Evolutionary conservation across 495 filamentous ascomycete genomes (phyloP).

Genomic region (Cladorrhinum samala): DNA sequence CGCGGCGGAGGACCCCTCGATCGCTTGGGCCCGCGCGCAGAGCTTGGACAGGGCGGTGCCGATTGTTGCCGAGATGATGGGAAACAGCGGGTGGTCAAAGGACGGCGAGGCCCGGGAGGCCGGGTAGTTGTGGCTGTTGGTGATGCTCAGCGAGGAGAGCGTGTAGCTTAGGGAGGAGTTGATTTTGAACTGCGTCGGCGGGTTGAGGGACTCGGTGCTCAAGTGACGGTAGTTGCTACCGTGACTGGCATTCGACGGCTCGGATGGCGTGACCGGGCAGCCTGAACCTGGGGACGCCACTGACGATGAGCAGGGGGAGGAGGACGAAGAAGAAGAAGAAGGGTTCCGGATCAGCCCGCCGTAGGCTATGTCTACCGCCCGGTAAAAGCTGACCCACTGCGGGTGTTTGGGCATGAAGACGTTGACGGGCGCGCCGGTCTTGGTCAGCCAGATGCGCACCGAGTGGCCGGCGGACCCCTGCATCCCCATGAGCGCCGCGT

Average conservation of each 20-base stretch:
- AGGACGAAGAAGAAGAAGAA: neutral
- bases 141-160: conserved; percentile 8
- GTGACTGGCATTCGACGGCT: no score
- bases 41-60: neutral
- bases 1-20: neutral
- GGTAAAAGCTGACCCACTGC: conserved; percentile 39
- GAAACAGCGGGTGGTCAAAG: neutral
- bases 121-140: conserved; percentile 63
- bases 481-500: conserved; percentile 42
- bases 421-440: conserved; percentile 18
- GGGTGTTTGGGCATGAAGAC: conserved; percentile 30
- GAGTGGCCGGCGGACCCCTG: conserved; percentile 38
- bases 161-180: conserved; percentile 9
- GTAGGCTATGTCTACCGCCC: conserved; percentile 35
- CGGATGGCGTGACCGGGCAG: neutral
- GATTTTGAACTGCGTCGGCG: no score
- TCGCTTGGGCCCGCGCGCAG: neutral
- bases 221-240: neutral
- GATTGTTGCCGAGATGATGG: neutral
- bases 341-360: conserved; percentile 27
- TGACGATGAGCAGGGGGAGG: neutral
- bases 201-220: conserved; percentile 10
- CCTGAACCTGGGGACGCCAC: neutral
- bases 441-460: conserved; percentile 31
- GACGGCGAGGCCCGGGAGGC: conserved; percentile 56